Conservation (phyloP, 768 basidiomycete species). For the Leccinum pellstonianum region DNA sequence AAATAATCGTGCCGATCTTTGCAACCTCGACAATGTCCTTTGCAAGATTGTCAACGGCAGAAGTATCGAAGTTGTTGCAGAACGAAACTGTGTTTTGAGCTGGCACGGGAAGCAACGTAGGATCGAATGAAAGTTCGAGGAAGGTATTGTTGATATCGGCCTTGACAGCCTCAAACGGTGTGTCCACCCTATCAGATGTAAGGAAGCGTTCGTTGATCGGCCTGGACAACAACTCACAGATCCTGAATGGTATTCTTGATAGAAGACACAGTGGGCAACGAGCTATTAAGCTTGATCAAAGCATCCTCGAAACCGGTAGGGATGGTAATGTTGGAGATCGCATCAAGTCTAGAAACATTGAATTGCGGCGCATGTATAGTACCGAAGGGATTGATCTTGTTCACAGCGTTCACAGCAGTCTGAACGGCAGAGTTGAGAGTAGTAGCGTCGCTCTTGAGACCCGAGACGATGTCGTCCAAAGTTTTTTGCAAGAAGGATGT, state of each 20-base stretch:
- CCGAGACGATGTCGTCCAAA: conserved; percentile 58
- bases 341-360: conserved; percentile 67
- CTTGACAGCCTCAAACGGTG: conserved; percentile 86
- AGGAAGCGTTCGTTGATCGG: not conserved
- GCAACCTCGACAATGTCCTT: conserved; percentile 75
- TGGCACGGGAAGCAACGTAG: conserved; percentile 76
- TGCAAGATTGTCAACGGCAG: conserved; percentile 83
- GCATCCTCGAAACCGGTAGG: conserved; percentile 74
- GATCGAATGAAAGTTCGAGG: conserved; percentile 64
- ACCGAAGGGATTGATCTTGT: conserved; percentile 73
- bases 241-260: conserved; percentile 65
- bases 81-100: conserved; percentile 65
- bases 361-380: conserved; percentile 72
- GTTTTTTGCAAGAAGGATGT: conserved; percentile 63
- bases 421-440: conserved; percentile 68
- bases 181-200: conserved; percentile 56
- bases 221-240: conserved; percentile 51
- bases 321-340: conserved; percentile 75
- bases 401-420: conserved; percentile 62
- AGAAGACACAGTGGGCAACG: conserved; percentile 75
- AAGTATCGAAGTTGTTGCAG: conserved; percentile 77
- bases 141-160: conserved; percentile 89
- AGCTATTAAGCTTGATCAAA: conserved; percentile 73
- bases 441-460: conserved; percentile 69
- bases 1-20: conserved; percentile 74